A percentile compares a stretch with the other conserved stretches of the same genome.
phyloP scores from a whole-genome alignment of 768 basidiomycete species.

The Paxillus ammoniavirescens region DNA sequence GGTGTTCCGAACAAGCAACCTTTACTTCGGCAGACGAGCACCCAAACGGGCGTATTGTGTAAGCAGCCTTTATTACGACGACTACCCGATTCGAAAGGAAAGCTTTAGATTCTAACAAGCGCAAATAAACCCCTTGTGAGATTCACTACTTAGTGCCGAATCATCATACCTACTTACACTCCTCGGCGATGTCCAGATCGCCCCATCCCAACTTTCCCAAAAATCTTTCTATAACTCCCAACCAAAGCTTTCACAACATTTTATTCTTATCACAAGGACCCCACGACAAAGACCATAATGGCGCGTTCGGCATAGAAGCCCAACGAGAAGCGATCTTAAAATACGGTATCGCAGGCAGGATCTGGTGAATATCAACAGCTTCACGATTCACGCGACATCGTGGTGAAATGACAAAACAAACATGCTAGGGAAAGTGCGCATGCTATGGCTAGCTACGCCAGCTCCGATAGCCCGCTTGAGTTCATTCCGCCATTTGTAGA shows the following conservation, averaged over 20 bases:
- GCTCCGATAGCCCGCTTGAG: constrained; percentile 31
- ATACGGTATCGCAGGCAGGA: constrained; percentile 83
- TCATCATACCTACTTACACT: background rate
- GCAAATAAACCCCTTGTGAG: constrained; percentile 6
- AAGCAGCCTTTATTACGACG: too few species aligned
- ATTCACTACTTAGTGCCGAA: too few species aligned
- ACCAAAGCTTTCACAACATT: background rate
- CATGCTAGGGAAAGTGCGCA: constrained; percentile 73
- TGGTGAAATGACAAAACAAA: background rate
- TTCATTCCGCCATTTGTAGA: constrained; percentile 57
- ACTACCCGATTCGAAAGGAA: too few species aligned
- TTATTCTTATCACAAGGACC: background rate
- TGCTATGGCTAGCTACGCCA: constrained; percentile 54
- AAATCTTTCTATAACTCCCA: constrained; percentile 40
- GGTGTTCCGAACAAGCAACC: too few species aligned
- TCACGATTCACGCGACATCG: background rate
- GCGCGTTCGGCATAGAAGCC: constrained; percentile 29
- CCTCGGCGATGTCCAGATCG: background rate
- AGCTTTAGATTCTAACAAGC: constrained; percentile 2
- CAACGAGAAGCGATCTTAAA: constrained; percentile 61
- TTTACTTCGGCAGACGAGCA: too few species aligned
- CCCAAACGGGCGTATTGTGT: too few species aligned
- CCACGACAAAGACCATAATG: background rate
- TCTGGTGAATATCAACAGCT: constrained; percentile 56
- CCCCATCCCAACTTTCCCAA: constrained; percentile 44